Evolutionary conservation across 73 alveolate genomes (phyloP), one percentile per base, ranked within the genome.

Genomic region (Urostyla sp.): DNA sequence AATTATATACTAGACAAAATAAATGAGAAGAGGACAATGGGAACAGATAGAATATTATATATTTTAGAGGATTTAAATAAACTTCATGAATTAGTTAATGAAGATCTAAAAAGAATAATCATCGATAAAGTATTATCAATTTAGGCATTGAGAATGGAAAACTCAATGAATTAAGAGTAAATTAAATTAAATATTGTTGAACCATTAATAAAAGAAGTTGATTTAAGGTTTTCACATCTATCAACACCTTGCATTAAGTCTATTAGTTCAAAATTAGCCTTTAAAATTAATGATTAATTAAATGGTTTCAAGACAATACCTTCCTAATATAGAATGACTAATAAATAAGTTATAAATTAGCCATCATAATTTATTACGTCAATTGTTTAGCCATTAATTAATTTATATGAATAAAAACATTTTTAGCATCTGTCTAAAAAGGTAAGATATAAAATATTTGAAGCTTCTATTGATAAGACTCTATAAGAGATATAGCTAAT

Each of bases 11-110:
- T 69, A 69, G 83, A 69, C 49, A 69, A 69, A 27, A 59, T 69
- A n/a, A 69, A 69, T 46, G 83, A 69, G 60, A 69, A 48, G 72
- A 69, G 49, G 31, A 36, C 51, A 10, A 69, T 69, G 83, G 67
- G 72, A 20, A 48, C 83, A 7, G 83, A 69, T 20, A 69, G 83
- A 30, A 45, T 69, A 3, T 30, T 69, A 18, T 69, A n/a, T 49
- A 69, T 69, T n/a, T 48, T 69, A 49, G 83, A 69, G 49, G 83
- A 69, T 49, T 32, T 69, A 44, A 69, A 11, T 46, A 4, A 20
- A n/a, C 34, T 69, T 1, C 23, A 46, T 27, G 13, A 28, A 23
- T 20, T 43, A 2, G 36, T 63, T 40, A 63, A 63, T 7, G 43
- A 63, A 5, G 44, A 21, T 43, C n/a, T 63, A 43, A 49, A 16